These are phyloP conservation scores for Diplodia seriata DNA, from an alignment of 2,329 filamentous ascomycete genomes.

Conservation along the genomic window DNA sequence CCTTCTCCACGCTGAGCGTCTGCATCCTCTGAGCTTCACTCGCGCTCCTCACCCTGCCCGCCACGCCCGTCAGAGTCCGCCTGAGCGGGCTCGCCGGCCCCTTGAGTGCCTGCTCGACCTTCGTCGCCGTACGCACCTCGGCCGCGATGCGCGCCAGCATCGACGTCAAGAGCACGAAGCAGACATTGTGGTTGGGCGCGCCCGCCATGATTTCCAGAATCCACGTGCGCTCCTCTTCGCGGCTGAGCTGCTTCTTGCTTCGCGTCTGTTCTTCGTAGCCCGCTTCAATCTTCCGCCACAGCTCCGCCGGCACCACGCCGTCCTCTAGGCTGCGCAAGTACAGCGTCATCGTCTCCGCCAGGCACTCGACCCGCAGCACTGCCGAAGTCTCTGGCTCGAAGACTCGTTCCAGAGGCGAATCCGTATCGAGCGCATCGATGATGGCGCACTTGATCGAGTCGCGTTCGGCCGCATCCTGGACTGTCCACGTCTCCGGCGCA, in stretches of 20 bases:
- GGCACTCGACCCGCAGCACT: slow-evolving; percentile 73
- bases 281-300: slow-evolving; percentile 75
- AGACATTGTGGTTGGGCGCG: slow-evolving; percentile 78
- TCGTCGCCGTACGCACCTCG: slow-evolving; percentile 59
- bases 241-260: slow-evolving; percentile 50
- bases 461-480: slow-evolving; percentile 50
- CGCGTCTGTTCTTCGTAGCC: slow-evolving; percentile 53
- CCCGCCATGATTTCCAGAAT: slow-evolving; percentile 77
- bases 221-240: slow-evolving; percentile 64
- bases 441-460: slow-evolving; percentile 53
- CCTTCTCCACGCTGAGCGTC: slow-evolving; percentile 58
- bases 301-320: slow-evolving; percentile 72
- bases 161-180: slow-evolving; percentile 84
- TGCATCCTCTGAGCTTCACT: slow-evolving; percentile 55
- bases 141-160: slow-evolving; percentile 69
- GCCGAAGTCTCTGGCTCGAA: slow-evolving; percentile 67
- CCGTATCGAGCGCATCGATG: slow-evolving; percentile 75
- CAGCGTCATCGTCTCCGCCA: slow-evolving; percentile 73
- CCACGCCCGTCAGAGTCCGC: slow-evolving; percentile 32
- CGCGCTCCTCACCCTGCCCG: slow-evolving; percentile 44
- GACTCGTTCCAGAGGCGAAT: slow-evolving; percentile 65
- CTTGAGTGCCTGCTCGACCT: slow-evolving; percentile 41
- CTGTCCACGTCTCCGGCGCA: slow-evolving; percentile 57
- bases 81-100: slow-evolving; percentile 15
- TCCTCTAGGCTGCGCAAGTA: slow-evolving; percentile 80